These are phyloP conservation scores for Populus hybrid DNA, from an alignment of 441 rosid species.

Conservation along the genomic window DNA sequence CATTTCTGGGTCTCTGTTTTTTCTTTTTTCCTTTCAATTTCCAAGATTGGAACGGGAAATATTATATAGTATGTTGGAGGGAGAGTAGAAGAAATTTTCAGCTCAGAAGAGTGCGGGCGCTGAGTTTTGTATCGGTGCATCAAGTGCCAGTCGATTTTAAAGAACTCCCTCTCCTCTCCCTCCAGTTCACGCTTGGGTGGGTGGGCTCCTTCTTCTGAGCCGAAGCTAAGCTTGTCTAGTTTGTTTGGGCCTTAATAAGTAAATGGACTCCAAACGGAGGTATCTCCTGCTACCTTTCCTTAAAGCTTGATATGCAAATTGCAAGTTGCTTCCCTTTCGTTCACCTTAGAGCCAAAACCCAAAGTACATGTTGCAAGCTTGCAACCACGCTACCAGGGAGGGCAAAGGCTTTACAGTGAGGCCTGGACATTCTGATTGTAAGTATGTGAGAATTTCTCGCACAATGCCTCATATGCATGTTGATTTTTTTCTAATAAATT, in stretches of 20 bases:
- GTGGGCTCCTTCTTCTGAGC: no score
- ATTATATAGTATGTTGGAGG: not conserved
- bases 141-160: not conserved
- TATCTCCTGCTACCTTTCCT: no score
- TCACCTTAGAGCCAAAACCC: no score
- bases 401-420: no score
- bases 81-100: not conserved
- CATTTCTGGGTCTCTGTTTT: conserved; percentile 14
- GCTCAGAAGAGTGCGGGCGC: not conserved
- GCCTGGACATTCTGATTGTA: no score
- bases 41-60: not conserved
- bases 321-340: not conserved
- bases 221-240: not conserved
- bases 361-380: no score
- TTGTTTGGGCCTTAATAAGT: not conserved
- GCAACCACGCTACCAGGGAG: no score
- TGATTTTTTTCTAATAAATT: no score
- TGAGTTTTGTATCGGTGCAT: not conserved
- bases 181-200: not conserved
- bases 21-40: conserved; percentile 2
- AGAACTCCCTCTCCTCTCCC: not conserved
- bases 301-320: no score
- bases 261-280: not conserved
- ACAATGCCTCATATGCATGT: no score
- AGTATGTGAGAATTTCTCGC: no score